Evolutionary conservation across 257 asterid species (phyloP).

Genomic region (Gentiana macrophylla): DNA sequence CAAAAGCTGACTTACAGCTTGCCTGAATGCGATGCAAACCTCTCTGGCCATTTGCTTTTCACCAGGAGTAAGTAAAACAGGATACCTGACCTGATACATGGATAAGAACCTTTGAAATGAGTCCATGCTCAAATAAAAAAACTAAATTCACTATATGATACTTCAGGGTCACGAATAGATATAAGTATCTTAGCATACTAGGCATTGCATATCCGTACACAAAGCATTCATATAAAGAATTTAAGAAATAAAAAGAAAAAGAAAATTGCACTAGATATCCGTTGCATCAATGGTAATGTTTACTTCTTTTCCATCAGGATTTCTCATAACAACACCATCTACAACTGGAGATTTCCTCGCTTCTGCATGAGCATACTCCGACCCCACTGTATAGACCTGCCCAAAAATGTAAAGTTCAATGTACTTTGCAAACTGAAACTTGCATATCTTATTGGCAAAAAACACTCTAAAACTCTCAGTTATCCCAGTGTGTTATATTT

Average conservation of each 20-base stretch:
- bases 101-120: slow-evolving; percentile 2
- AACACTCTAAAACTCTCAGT: neutral
- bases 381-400: slow-evolving; percentile 91
- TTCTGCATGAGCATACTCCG: slow-evolving; percentile 97
- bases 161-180: neutral
- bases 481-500: too few species aligned
- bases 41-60: slow-evolving; percentile 96
- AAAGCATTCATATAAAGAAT: neutral
- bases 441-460: neutral
- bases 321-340: slow-evolving; percentile 97
- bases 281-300: slow-evolving; percentile 11
- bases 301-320: slow-evolving; percentile 96
- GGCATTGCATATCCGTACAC: neutral
- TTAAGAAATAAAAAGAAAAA: neutral
- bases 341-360: slow-evolving; percentile 98
- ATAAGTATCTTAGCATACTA: neutral
- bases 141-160: neutral
- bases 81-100: slow-evolving; percentile 69
- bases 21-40: slow-evolving; percentile 86
- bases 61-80: slow-evolving; percentile 86
- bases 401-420: slow-evolving; percentile 5
- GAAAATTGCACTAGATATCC: neutral
- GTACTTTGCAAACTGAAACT: slow-evolving; percentile 5
- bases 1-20: slow-evolving; percentile 54
- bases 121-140: neutral